Base-by-base conservation (phyloP, 2,329 filamentous ascomycete species). In the Sporothrix schenckii region DNA sequence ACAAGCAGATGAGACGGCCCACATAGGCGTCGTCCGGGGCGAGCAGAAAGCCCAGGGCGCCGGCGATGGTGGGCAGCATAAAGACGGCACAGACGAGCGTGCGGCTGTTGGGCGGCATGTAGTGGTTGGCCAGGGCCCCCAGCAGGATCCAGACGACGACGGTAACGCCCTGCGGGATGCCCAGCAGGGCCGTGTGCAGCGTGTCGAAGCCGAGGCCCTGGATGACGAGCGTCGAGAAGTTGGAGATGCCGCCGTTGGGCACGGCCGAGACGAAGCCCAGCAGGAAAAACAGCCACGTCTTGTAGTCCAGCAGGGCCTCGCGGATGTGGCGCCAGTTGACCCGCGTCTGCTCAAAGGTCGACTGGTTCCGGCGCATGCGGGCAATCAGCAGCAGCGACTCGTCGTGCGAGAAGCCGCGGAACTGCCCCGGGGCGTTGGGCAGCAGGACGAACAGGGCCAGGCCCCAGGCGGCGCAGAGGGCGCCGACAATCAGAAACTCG, bases 31-130 rank as follows among this genome's bases (percentile, higher is more conserved):
- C 16, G 16, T 58, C 30, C 14, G 54, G 54, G 2, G 30, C 54
- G 7, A 58, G 16, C 2, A 39, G 30, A n/a, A 58, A 41, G 6
- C 54, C 30, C 7, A 58, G 30, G 13, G 54, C 54, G 4, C 54
- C 54, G 30, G 6, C 54, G 10, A 58, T 39, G 30, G 54, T 58
- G 30, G 54, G 54, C 54, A 58, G 30, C 30, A 58, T 58, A n/a
- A 58, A 58, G 19, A 19, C 16, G 54, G 54, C 54, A 3, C 30
- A 41, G 16, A 58, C 54, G 19, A 58, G 30, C 6, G 14, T 39
- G 54, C 54, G 54, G 54, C 30, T 58, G 54, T 58, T 58, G 54
- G 54, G 30, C 30, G 54, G 54, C 54, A 58, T 39, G 30, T n/a
- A 41, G 54, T 58, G 30, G 54, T 58, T 58, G 30, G 30, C 54